These are phyloP conservation scores for Pholiota adiposa DNA, from an alignment of 1,284 basidiomycete species.

Conservation along the genomic window DNA sequence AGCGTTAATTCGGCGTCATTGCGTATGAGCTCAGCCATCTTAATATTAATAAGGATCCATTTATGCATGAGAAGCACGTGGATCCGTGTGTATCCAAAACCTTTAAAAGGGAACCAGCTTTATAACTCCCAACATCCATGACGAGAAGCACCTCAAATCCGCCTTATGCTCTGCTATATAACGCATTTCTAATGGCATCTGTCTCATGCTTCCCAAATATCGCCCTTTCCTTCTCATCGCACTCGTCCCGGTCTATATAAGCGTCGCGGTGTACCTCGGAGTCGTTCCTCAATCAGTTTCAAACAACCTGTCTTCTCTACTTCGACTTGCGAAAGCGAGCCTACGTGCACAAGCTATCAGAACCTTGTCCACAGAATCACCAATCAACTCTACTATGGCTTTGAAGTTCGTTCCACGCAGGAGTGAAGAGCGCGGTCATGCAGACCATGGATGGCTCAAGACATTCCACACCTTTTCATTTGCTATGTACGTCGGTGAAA, in stretches of 20 bases:
- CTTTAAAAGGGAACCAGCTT: constrained; percentile 19
- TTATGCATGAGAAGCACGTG: constrained; percentile 2
- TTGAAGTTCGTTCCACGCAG: constrained; percentile 58
- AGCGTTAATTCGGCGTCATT: not conserved
- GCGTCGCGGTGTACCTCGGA: constrained; percentile 35
- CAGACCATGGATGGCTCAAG: constrained; percentile 91
- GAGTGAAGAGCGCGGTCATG: constrained; percentile 75
- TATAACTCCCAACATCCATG: constrained; percentile 13
- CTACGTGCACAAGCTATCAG: constrained; percentile 19
- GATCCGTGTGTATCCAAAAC: constrained; percentile 15
- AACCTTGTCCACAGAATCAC: constrained; percentile 9
- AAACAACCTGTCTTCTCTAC: constrained; percentile 34
- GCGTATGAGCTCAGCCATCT: not conserved
- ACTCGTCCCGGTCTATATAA: constrained; percentile 44
- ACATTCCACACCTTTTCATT: constrained; percentile 90
- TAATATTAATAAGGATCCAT: not conserved
- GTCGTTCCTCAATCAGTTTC: constrained; percentile 29
- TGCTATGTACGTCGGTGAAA: constrained; percentile 65
- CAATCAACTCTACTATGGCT: constrained; percentile 26
- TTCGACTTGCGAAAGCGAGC: constrained; percentile 31
- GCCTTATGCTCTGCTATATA: constrained; percentile 16
- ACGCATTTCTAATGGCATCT: constrained; percentile 14
- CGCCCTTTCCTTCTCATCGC: constrained; percentile 39
- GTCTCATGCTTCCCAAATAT: constrained; percentile 38
- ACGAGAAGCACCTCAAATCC: constrained; percentile 10